Evolutionary conservation across 768 basidiomycete genomes (phyloP).

Genomic region (Hortiboletus campestris): DNA sequence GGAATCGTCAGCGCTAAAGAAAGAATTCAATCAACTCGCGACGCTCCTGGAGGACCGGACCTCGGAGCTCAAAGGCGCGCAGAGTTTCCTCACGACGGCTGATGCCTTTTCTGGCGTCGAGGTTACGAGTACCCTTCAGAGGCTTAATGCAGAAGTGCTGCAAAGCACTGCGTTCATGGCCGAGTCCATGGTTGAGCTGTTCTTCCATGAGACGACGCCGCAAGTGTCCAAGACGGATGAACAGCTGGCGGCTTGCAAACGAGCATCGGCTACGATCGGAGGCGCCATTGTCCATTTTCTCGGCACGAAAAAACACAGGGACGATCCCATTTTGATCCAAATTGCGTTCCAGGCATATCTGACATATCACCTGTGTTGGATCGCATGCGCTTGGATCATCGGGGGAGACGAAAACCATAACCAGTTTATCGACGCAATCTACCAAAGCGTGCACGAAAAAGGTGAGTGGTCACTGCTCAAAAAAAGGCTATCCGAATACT

Average conservation of each 20-base stretch:
- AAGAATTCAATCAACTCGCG: constrained; percentile 27
- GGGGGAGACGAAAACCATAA: constrained; percentile 25
- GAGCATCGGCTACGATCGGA: constrained; percentile 22
- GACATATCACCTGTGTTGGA: constrained; percentile 27
- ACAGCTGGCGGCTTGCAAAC: constrained; percentile 24
- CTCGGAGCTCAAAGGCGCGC: constrained; percentile 44
- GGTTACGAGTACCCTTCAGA: constrained; percentile 41
- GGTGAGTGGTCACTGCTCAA: constrained; percentile 27
- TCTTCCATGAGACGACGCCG: constrained; percentile 24
- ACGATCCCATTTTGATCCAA: constrained; percentile 37
- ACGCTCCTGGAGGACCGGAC: constrained; percentile 41
- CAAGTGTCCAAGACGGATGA: constrained; percentile 16
- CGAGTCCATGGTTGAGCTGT: constrained; percentile 45
- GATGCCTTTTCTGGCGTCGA: constrained; percentile 46
- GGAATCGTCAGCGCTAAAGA: constrained; percentile 28
- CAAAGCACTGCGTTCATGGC: constrained; percentile 49
- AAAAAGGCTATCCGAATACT: background rate
- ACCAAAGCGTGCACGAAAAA: constrained; percentile 33
- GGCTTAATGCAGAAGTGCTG: constrained; percentile 47
- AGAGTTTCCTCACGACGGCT: constrained; percentile 44
- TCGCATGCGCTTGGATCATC: constrained; percentile 29
- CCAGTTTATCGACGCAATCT: constrained; percentile 28
- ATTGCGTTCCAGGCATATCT: constrained; percentile 36
- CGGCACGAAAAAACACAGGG: constrained; percentile 27
- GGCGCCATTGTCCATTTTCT: constrained; percentile 26